Evolutionary conservation across 176 grass and related monocot genomes (phyloP), one percentile per base, ranked within the genome.

Genomic region (Oryza meyeriana): DNA sequence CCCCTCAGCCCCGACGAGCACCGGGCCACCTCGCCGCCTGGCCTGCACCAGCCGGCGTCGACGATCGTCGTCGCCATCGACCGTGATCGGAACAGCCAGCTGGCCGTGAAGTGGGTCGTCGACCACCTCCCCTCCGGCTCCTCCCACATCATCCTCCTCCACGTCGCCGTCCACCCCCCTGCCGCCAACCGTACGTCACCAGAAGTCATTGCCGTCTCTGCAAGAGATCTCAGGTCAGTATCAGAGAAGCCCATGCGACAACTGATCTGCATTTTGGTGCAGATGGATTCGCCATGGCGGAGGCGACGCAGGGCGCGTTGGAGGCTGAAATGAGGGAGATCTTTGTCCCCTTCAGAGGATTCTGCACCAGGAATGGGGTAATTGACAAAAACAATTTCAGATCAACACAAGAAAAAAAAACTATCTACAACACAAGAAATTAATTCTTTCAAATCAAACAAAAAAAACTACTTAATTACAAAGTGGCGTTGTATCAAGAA

Each of bases 361-460:
- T 95, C 44, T 95, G 89, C 77, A 81, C 80, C 13, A 69, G 90
- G 33, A 98, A 93, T 74, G 81, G 88, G 81, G 95, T 98, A 91
- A 59, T 11, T 47, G 44, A 18, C 77, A 58, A 69, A 81, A 5
- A 25, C 34, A 52, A 20, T 8, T 52, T 52, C 47, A 20, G 17
- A 52, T 52, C 6, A 52, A 52, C 17, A 52, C 47, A 52, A 6
- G 38, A 40, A 40, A 40, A 33, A 33, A 33, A 33, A 33, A 33
- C 4, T 33, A 33, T 33, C 32, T 33, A 33, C 6, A 52, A 52
- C 17, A 52, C 47, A 20, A 52, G 17, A 20, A 52, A 52, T 45
- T 45, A 64, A 44, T 77, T 30, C 58, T 52, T 52, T 52, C 50
- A n/a, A 6, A 55, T 55, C 20, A 55, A 2, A 52, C 8, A 55